Conservation (phyloP, 1,139 yeast genomes). For the Geotrichum siamense region DNA sequence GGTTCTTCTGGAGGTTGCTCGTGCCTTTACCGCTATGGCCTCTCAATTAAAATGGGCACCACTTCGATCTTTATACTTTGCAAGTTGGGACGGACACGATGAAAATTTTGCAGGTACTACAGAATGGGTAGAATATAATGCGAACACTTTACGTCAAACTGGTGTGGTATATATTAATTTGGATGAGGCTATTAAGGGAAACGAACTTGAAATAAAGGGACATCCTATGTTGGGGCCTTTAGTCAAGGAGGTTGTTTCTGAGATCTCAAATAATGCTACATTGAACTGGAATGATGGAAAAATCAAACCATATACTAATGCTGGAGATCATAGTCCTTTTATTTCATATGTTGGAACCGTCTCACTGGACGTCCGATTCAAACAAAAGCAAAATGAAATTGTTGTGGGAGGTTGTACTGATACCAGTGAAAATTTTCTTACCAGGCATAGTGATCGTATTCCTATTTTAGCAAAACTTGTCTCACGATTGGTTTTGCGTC, state of each 20-base stretch:
- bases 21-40: conserved; percentile 61
- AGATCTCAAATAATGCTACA: conserved; percentile 30
- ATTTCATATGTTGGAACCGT: conserved; percentile 62
- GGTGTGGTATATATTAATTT: conserved; percentile 73
- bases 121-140: conserved; percentile 62
- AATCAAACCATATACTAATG: conserved; percentile 18
- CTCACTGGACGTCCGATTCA: conserved; percentile 51
- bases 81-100: conserved; percentile 79
- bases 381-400: conserved; percentile 18
- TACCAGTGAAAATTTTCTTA: conserved; percentile 49
- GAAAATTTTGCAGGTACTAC: conserved; percentile 82
- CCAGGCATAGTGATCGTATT: conserved; percentile 39
- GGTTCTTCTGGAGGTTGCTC: conserved; percentile 61
- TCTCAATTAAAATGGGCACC: conserved; percentile 74
- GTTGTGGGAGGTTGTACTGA: conserved; percentile 50
- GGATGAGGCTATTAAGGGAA: conserved; percentile 65
- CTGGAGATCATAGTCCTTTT: conserved; percentile 65
- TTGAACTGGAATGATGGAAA: conserved; percentile 22
- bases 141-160: conserved; percentile 48
- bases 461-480: conserved; percentile 49
- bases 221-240: conserved; percentile 57
- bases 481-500: conserved; percentile 46
- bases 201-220: conserved; percentile 49
- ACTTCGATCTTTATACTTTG: conserved; percentile 70
- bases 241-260: conserved; percentile 39